Percentiles rank a stretch among this genome's conserved stretches.
Conservation (phyloP, 371 early-diverging fungal species). For the Lichtheimia ornata region DNA sequence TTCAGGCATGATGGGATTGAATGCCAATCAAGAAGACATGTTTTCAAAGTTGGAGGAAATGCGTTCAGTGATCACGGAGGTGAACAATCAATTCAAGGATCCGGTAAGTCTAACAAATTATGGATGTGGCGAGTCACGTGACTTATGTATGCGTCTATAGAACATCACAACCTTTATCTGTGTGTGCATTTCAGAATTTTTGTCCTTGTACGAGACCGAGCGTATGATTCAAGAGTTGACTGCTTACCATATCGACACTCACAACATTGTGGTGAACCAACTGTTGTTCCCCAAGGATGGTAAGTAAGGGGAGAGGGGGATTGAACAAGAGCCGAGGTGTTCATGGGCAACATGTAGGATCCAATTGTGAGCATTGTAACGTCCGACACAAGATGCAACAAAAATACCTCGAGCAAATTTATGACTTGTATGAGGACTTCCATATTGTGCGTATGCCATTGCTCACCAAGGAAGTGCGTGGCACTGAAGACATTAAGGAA, state of each 20-base stretch:
- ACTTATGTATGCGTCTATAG: slow-evolving; percentile 34
- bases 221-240: slow-evolving; percentile 98
- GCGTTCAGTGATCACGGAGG: slow-evolving; percentile 93
- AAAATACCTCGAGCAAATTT: slow-evolving; percentile 97
- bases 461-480: slow-evolving; percentile 95
- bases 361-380: slow-evolving; percentile 93
- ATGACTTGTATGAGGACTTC: slow-evolving; percentile 98
- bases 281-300: slow-evolving; percentile 91
- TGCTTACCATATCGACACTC: slow-evolving; percentile 95
- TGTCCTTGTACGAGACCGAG: slow-evolving; percentile 98
- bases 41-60: slow-evolving; percentile 93
- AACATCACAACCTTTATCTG: slow-evolving; percentile 98
- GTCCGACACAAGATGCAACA: slow-evolving; percentile 97
- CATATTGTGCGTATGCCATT: slow-evolving; percentile 89
- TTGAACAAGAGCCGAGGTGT: background rate
- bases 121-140: background rate
- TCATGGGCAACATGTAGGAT: slow-evolving; percentile 36
- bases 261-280: slow-evolving; percentile 99
- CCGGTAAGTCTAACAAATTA: slow-evolving; percentile 60
- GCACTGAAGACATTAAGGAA: slow-evolving; percentile 86
- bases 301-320: slow-evolving; percentile 17
- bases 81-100: slow-evolving; percentile 96
- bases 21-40: slow-evolving; percentile 90
- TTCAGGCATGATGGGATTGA: slow-evolving; percentile 96
- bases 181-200: slow-evolving; percentile 98